Conservation (phyloP, 805 yeast genomes). For the Hanseniaspora singularis region DNA sequence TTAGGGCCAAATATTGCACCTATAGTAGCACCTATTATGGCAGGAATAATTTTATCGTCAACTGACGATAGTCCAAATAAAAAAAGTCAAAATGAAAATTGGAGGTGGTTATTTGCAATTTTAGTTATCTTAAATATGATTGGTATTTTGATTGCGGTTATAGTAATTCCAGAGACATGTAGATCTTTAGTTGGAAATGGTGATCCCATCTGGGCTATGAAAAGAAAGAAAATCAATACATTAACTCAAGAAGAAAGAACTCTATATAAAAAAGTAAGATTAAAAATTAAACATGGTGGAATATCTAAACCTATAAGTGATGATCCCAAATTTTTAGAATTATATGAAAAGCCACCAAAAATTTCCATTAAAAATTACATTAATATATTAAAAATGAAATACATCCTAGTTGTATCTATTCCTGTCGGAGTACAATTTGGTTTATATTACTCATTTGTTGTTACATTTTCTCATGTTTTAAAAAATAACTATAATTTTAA, state of each 20-base stretch:
- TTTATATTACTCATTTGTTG: constrained; percentile 42
- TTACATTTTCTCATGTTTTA: constrained; percentile 36
- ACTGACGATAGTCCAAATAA: not conserved
- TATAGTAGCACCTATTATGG: constrained; percentile 68
- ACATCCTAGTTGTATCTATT: constrained; percentile 36
- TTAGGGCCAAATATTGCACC: constrained; percentile 85
- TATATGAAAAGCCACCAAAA: constrained; percentile 37
- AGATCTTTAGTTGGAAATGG: constrained; percentile 50
- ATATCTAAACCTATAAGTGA: constrained; percentile 23
- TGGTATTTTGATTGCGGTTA: constrained; percentile 39
- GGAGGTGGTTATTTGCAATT: constrained; percentile 78
- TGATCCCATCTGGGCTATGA: constrained; percentile 26
- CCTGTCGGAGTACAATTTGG: constrained; percentile 43
- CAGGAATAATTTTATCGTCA: constrained; percentile 60
- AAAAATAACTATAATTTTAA: constrained; percentile 31
- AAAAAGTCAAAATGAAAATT: constrained; percentile 34
- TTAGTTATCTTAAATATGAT: constrained; percentile 55
- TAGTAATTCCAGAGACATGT: constrained; percentile 70
- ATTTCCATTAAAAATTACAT: constrained; percentile 33
- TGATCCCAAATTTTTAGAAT: constrained; percentile 19
- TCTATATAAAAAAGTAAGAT: not conserved
- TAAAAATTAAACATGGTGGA: constrained; percentile 19
- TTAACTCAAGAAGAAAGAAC: constrained; percentile 1
- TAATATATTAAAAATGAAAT: constrained; percentile 31
- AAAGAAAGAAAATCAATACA: constrained; percentile 4